Conservation (phyloP, 331 rosid species). For the Cydonia oblonga region DNA sequence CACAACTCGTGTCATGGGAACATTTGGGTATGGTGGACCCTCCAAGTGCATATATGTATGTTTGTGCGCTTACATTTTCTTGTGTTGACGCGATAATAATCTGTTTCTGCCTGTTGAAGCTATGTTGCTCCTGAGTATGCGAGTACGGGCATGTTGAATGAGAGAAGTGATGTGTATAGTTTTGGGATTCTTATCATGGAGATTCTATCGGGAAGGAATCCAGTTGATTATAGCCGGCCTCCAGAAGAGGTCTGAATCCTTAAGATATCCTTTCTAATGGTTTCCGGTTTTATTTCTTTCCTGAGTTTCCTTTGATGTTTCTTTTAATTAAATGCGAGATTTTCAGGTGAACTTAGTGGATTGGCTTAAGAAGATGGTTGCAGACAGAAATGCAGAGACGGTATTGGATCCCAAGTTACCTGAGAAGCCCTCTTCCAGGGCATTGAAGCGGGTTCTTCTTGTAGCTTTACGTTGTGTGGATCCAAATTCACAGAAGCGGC, state of each 20-base stretch:
- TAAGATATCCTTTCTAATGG: neutral
- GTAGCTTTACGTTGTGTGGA: conserved; percentile 77
- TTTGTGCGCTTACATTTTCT: neutral
- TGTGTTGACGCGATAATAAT: neutral
- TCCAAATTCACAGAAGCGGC: conserved; percentile 67
- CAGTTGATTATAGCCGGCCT: conserved; percentile 69
- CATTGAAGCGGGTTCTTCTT: conserved; percentile 65
- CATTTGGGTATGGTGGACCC: conserved; percentile 55
- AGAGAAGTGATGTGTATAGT: conserved; percentile 72
- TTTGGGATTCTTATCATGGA: conserved; percentile 88
- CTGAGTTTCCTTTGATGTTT: neutral
- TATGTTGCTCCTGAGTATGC: conserved; percentile 92
- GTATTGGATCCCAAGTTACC: conserved; percentile 69
- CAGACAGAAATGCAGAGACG: conserved; percentile 55
- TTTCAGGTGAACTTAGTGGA: conserved; percentile 76
- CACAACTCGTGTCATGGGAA: conserved; percentile 87
- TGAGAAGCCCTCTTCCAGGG: conserved; percentile 63
- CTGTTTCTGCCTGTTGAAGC: conserved; percentile 20
- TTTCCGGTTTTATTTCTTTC: neutral
- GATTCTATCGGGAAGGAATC: conserved; percentile 69
- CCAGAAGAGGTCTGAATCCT: conserved; percentile 52
- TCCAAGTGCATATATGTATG: neutral
- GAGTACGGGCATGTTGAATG: conserved; percentile 82
- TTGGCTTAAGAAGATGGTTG: conserved; percentile 82
- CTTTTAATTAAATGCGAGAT: neutral